Conservation (phyloP, 208 protist species). For the Novymonas esmeraldas region DNA sequence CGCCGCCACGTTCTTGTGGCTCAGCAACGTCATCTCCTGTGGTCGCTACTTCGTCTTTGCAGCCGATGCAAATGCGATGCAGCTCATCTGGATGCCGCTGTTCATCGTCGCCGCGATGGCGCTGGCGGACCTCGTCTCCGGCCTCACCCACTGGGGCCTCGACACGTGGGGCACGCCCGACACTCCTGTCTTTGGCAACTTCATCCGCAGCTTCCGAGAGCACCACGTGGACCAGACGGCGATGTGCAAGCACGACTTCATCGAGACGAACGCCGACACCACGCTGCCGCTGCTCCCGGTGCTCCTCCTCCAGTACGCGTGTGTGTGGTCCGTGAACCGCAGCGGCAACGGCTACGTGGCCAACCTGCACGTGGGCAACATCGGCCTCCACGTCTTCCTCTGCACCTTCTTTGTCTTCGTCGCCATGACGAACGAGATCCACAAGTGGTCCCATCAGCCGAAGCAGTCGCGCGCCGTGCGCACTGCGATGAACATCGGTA, state of each 20-base stretch:
- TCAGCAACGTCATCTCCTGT: constrained; percentile 54
- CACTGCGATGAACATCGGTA: constrained; percentile 64
- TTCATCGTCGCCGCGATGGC: constrained; percentile 81
- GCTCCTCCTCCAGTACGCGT: constrained; percentile 54
- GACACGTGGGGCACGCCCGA: constrained; percentile 94
- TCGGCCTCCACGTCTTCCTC: constrained; percentile 72
- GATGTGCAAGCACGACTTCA: constrained; percentile 94
- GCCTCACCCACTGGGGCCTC: constrained; percentile 92
- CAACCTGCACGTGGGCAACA: constrained; percentile 66
- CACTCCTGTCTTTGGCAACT: constrained; percentile 89
- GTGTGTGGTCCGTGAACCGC: constrained; percentile 38
- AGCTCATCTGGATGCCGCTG: constrained; percentile 75
- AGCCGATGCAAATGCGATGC: constrained; percentile 53
- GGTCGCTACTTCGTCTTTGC: constrained; percentile 77
- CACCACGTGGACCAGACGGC: constrained; percentile 93
- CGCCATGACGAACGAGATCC: constrained; percentile 93
- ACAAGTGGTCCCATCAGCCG: constrained; percentile 93
- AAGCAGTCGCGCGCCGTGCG: constrained; percentile 63
- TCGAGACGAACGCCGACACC: constrained; percentile 96
- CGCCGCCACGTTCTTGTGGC: constrained; percentile 61
- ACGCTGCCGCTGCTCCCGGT: constrained; percentile 87
- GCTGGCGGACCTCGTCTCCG: constrained; percentile 90
- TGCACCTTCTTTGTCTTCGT: constrained; percentile 81
- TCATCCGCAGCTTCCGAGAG: constrained; percentile 95
- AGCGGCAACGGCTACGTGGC: constrained; percentile 50